These are phyloP conservation scores for Fusarium miscanthi DNA, from an alignment of 2,329 filamentous ascomycete species.

Conservation along the genomic window DNA sequence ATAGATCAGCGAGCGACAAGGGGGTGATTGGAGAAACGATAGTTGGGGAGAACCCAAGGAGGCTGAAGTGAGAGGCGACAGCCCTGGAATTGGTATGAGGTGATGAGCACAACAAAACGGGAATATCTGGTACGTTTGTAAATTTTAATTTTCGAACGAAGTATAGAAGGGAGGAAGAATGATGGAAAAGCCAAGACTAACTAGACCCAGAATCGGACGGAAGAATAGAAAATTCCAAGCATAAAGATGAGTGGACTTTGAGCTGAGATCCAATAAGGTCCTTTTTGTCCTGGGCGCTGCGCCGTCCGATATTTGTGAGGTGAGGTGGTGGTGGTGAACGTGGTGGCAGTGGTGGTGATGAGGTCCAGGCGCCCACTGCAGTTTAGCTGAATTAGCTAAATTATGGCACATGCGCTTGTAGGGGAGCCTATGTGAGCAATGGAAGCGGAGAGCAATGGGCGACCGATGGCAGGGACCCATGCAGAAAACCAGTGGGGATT, in stretches of 20 bases:
- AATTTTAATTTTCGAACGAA: background rate
- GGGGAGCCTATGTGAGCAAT: background rate
- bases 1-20: constrained; percentile 41
- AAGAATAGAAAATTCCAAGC: constrained; percentile 29
- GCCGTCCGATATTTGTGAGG: constrained; percentile 27
- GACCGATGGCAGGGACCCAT: constrained; percentile 1
- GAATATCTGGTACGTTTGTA: background rate
- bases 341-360: constrained; percentile 21
- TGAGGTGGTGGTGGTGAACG: constrained; percentile 19
- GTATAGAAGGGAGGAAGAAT: constrained; percentile 22
- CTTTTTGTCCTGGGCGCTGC: constrained; percentile 32
- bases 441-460: constrained; percentile 1
- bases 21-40: constrained; percentile 33
- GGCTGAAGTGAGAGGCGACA: constrained; percentile 17
- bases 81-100: constrained; percentile 21
- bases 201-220: constrained; percentile 24
- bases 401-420: constrained; percentile 15
- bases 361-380: constrained; percentile 27
- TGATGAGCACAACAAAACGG: constrained; percentile 9
- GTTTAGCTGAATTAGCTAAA: constrained; percentile 19
- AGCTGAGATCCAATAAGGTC: constrained; percentile 14
- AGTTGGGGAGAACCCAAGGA: constrained; percentile 12
- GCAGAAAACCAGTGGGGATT: constrained; percentile 12
- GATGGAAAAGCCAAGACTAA: constrained; percentile 21
- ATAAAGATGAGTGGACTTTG: constrained; percentile 32